Evolutionary conservation across 805 yeast genomes (phyloP).

Genomic region (Vanderwaltozyma polyspora): DNA sequence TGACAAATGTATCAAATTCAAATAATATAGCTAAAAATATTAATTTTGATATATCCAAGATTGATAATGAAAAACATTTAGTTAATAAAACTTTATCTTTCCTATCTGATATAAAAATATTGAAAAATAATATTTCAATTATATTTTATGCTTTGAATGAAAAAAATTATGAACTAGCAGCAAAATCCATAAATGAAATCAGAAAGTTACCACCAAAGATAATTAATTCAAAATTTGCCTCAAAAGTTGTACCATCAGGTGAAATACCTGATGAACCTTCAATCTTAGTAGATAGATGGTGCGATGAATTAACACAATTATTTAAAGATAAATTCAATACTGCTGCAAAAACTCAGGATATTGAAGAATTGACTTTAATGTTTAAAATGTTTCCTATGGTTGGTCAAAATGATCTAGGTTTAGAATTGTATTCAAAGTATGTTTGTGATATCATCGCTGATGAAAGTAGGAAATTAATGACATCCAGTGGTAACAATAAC

Average conservation of each 20-base stretch:
- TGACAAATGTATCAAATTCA: conserved; percentile 45
- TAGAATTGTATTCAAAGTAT: conserved; percentile 73
- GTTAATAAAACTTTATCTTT: conserved; percentile 52
- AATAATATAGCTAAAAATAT: conserved; percentile 55
- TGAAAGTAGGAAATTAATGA: conserved; percentile 59
- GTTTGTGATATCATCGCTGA: conserved; percentile 76
- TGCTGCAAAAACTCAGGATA: conserved; percentile 59
- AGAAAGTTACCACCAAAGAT: conserved; percentile 43
- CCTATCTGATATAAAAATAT: conserved; percentile 52
- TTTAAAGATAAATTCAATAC: conserved; percentile 54
- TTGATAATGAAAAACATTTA: conserved; percentile 60
- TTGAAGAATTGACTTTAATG: conserved; percentile 59
- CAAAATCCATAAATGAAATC: conserved; percentile 48
- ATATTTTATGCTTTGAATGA: conserved; percentile 57
- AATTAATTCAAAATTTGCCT: conserved; percentile 61
- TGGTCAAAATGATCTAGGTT: conserved; percentile 58
- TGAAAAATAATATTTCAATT: conserved; percentile 54
- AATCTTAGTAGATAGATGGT: conserved; percentile 46
- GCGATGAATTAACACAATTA: conserved; percentile 41
- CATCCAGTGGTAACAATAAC: conserved; percentile 21
- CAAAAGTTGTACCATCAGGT: conserved; percentile 72
- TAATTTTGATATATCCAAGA: conserved; percentile 54
- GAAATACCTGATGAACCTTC: conserved; percentile 75
- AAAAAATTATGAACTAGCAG: conserved; percentile 67
- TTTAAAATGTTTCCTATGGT: conserved; percentile 84